Evolutionary conservation across 2,329 filamentous ascomycete genomes (phyloP).

Genomic region (Phialocephala subalpina): DNA sequence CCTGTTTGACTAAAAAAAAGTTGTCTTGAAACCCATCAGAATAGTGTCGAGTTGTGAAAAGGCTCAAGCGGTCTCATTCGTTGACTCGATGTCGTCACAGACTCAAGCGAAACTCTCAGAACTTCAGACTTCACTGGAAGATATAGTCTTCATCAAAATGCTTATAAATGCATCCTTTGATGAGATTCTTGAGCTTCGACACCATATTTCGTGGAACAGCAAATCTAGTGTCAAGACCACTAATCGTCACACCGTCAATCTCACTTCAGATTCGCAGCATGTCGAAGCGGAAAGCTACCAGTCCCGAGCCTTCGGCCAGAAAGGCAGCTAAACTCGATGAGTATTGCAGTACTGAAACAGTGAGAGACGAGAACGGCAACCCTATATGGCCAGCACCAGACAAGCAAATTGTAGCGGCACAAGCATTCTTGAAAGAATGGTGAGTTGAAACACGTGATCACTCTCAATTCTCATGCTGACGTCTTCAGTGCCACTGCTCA

Average conservation of each 20-base stretch:
- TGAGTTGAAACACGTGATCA: conserved; percentile 34
- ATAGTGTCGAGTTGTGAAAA: not conserved
- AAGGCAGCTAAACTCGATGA: conserved; percentile 34
- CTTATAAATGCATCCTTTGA: not conserved
- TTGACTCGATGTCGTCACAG: conserved; percentile 9
- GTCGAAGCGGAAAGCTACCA: conserved; percentile 18
- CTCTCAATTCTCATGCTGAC: not conserved
- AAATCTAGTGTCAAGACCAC: not conserved
- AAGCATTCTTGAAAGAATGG: conserved; percentile 66
- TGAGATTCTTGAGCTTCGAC: not conserved
- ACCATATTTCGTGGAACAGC: not conserved
- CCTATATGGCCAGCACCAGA: conserved; percentile 68
- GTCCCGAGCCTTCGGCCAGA: conserved; percentile 5
- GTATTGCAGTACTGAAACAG: conserved; percentile 34
- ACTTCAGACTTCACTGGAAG: not conserved
- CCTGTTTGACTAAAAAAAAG: too few relatives aligned
- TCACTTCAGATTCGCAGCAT: conserved; percentile 12
- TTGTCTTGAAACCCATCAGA: too few relatives aligned
- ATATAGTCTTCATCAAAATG: not conserved
- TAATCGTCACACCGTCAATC: not conserved
- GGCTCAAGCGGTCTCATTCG: not conserved
- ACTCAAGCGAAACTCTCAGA: not conserved
- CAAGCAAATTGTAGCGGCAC: conserved; percentile 61
- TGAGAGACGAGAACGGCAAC: conserved; percentile 25
- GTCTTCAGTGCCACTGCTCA: conserved; percentile 56